Evolutionary conservation across 345 rosid genomes (phyloP).

Genomic region (Linum trigynum): DNA sequence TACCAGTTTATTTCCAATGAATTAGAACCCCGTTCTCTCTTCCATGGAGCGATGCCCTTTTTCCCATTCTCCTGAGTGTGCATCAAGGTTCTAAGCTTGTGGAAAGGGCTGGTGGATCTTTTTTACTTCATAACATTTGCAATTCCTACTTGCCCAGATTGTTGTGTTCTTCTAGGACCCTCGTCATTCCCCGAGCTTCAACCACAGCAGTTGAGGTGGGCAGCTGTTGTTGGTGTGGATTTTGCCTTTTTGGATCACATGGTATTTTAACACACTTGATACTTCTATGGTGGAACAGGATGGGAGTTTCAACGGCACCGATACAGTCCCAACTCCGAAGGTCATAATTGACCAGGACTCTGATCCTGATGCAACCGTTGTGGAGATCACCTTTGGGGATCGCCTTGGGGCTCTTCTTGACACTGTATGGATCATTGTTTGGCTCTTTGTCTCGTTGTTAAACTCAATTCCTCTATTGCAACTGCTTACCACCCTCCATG

Average conservation of each 20-base stretch:
- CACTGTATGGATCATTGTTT: conserved; percentile 38
- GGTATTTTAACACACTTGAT: conserved; percentile 5
- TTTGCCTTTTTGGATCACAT: neutral
- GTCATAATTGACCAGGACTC: conserved; percentile 93
- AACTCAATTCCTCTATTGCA: too few relatives aligned
- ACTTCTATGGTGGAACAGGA: conserved; percentile 39
- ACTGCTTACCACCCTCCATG: neutral
- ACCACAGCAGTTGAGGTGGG: conserved; percentile 75
- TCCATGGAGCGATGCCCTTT: neutral
- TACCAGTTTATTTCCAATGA: neutral
- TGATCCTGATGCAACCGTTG: conserved; percentile 75
- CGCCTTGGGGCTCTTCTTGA: conserved; percentile 98
- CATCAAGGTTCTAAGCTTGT: neutral
- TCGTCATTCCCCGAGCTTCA: conserved; percentile 39
- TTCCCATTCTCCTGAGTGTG: neutral
- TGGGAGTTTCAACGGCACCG: conserved; percentile 49
- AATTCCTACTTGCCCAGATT: conserved; percentile 32
- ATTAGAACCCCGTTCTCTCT: neutral
- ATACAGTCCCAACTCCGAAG: conserved; percentile 70
- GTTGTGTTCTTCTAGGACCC: conserved; percentile 24
- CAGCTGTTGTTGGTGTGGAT: conserved; percentile 9
- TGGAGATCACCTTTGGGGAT: conserved; percentile 88
- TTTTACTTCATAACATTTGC: conserved; percentile 8
- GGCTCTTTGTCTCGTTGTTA: too few relatives aligned
- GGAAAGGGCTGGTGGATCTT: neutral